Conservation (phyloP, 768 basidiomycete species). For the Obba rivulosa region DNA sequence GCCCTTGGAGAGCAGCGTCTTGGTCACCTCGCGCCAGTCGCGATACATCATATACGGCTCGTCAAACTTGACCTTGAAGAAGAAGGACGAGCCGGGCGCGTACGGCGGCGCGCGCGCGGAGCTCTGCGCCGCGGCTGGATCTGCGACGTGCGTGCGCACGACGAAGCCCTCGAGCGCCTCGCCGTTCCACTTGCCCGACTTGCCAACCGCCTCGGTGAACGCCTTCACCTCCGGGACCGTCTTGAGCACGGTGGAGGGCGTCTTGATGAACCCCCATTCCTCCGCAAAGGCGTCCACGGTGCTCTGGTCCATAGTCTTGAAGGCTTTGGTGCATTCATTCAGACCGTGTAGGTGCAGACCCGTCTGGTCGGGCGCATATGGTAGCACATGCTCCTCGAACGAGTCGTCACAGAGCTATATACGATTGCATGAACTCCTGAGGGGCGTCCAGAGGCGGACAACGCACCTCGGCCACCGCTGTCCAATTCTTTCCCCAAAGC, state of each 20-base stretch:
- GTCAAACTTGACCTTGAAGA: conserved; percentile 99
- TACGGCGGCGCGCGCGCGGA: conserved; percentile 75
- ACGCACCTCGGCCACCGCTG: conserved; percentile 85
- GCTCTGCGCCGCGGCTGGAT: conserved; percentile 44
- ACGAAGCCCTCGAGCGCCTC: conserved; percentile 93
- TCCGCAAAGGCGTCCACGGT: conserved; percentile 75
- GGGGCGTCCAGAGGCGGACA: background rate
- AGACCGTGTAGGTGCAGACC: conserved; percentile 93
- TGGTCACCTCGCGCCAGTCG: conserved; percentile 94
- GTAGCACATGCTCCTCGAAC: conserved; percentile 95
- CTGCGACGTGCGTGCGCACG: conserved; percentile 67
- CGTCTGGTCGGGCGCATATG: conserved; percentile 74
- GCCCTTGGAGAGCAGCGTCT: conserved; percentile 50
- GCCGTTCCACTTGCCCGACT: conserved; percentile 74
- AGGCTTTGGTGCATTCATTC: conserved; percentile 61
- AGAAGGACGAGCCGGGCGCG: conserved; percentile 76
- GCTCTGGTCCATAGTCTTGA: conserved; percentile 64
- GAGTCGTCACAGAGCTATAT: conserved; percentile 89
- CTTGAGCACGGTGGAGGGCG: conserved; percentile 50
- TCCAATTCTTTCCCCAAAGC: conserved; percentile 82
- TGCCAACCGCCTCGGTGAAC: conserved; percentile 66
- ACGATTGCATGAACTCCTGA: background rate
- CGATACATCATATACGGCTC: conserved; percentile 99
- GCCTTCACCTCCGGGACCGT: conserved; percentile 61
- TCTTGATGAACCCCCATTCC: conserved; percentile 90